These are phyloP conservation scores for Globisporangium nodosum DNA, from an alignment of 352 stramenopile genomes.

Conservation along the genomic window DNA sequence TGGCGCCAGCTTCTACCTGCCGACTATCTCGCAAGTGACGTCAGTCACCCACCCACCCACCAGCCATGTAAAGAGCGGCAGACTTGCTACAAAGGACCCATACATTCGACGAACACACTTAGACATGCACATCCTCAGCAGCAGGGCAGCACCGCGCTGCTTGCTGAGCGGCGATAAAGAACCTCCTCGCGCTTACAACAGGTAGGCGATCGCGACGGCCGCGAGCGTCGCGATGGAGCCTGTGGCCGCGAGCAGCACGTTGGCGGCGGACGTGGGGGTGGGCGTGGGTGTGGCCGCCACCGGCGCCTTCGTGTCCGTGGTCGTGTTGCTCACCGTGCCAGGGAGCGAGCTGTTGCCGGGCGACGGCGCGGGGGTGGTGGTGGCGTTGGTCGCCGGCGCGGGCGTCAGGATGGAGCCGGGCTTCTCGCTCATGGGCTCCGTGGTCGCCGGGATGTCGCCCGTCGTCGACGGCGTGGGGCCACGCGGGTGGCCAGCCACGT, in stretches of 20 bases:
- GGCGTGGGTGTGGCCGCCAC: background rate
- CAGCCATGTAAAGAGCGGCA: too few species aligned
- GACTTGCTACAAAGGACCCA: too few species aligned
- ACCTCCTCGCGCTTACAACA: slow-evolving; percentile 2
- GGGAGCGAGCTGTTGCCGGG: too few species aligned
- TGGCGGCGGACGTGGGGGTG: background rate
- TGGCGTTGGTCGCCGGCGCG: background rate
- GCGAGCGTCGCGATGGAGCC: background rate
- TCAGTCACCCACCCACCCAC: too few species aligned
- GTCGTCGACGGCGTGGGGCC: slow-evolving; percentile 11
- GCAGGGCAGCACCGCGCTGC: too few species aligned
- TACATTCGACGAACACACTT: too few species aligned
- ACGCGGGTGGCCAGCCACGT: slow-evolving; percentile 16
- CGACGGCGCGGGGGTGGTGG: background rate
- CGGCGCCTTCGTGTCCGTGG: background rate
- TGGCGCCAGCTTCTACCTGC: background rate
- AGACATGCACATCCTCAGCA: too few species aligned
- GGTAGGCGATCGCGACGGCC: slow-evolving; percentile 4
- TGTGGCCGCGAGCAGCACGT: background rate
- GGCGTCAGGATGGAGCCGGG: slow-evolving; percentile 3
- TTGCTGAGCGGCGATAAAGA: background rate
- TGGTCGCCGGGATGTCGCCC: slow-evolving; percentile 8
- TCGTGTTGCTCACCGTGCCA: slow-evolving; percentile 10
- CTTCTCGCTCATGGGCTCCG: slow-evolving; percentile 6
- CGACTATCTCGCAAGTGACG: too few species aligned